phyloP scores from a whole-genome alignment of 805 yeast genomes.

The Candida palmyrensis region DNA sequence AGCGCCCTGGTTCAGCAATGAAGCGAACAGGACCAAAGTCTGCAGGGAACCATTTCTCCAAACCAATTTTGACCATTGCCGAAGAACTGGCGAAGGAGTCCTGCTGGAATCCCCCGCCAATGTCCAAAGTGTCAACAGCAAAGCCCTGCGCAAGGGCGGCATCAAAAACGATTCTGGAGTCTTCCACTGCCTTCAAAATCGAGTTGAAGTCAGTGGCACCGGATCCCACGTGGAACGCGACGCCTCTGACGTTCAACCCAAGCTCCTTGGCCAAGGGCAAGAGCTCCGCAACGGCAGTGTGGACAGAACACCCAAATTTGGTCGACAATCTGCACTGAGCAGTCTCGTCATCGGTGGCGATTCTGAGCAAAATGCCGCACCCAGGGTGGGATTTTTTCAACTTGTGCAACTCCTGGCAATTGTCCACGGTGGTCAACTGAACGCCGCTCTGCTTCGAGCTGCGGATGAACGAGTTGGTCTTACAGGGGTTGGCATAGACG shows the following conservation, averaged over 20 bases:
- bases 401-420: constrained; percentile 77
- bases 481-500: constrained; percentile 92
- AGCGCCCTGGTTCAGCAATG: constrained; percentile 94
- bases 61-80: constrained; percentile 46
- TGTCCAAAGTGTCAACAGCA: constrained; percentile 57
- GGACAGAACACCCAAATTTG: constrained; percentile 79
- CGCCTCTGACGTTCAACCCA: constrained; percentile 68
- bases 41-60: constrained; percentile 57
- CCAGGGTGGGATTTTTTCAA: constrained; percentile 62
- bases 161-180: constrained; percentile 66
- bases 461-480: constrained; percentile 75
- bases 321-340: constrained; percentile 84
- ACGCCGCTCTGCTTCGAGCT: constrained; percentile 57
- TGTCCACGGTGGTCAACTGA: constrained; percentile 82
- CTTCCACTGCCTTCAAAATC: constrained; percentile 64
- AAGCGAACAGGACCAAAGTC: constrained; percentile 33
- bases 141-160: constrained; percentile 31
- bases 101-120: constrained; percentile 89
- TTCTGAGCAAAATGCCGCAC: constrained; percentile 69
- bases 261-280: constrained; percentile 58
- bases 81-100: constrained; percentile 59
- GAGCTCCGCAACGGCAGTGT: constrained; percentile 45
- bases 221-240: constrained; percentile 94
- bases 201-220: constrained; percentile 76
- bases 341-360: constrained; percentile 82